Evolutionary conservation across 2,329 filamentous ascomycete genomes (phyloP).

Genomic region (Pestalotiopsis sp.): DNA sequence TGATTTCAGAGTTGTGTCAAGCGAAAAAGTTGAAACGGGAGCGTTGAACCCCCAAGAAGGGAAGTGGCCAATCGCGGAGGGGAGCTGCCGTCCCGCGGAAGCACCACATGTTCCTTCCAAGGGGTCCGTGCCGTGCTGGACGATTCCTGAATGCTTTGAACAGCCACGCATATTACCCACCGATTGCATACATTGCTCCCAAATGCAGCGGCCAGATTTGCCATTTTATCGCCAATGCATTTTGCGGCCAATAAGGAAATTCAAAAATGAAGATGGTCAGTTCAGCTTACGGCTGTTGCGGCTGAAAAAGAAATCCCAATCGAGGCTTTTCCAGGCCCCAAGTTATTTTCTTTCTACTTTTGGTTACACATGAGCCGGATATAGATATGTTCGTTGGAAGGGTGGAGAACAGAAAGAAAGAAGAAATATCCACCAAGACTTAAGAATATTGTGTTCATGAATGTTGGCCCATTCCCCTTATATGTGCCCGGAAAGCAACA

Average conservation of each 20-base stretch:
- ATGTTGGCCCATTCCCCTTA: no score
- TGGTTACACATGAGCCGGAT: no score
- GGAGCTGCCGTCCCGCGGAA: not conserved
- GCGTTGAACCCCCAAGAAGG: not conserved
- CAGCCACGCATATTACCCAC: not conserved
- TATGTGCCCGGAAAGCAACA: no score
- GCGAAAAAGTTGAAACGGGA: constrained; percentile 1
- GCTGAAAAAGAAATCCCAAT: not conserved
- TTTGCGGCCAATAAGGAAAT: not conserved
- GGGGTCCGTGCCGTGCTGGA: not conserved
- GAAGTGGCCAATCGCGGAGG: not conserved
- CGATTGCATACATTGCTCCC: not conserved
- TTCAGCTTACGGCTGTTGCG: not conserved
- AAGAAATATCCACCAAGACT: no score
- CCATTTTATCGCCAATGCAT: not conserved
- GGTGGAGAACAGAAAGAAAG: no score
- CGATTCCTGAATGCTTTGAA: not conserved
- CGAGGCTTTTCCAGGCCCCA: no score
- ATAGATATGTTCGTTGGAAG: no score
- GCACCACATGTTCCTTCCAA: not conserved
- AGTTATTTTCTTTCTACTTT: no score
- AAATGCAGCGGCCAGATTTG: not conserved
- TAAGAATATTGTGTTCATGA: no score
- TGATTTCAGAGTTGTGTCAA: constrained; percentile 9
- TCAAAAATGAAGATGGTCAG: not conserved